Evolutionary conservation across 78 protist species (phyloP), one percentile per base, ranked within the genome.

Genomic region (Dictyostelium intermedium): DNA sequence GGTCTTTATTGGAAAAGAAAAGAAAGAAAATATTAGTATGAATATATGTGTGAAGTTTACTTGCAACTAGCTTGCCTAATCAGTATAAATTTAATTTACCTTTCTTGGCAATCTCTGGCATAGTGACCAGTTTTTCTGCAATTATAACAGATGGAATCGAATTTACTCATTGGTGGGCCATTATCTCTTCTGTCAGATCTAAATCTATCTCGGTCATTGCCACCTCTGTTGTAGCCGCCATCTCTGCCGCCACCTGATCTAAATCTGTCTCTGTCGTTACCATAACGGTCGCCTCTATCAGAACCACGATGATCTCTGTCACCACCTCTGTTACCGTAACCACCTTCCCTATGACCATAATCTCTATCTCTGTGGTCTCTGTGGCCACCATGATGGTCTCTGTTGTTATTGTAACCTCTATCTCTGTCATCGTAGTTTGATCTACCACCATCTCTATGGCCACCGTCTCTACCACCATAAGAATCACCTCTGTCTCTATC

Each of bases 81-180:
- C 14, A 27, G 3, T 9, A 45, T 45, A 25, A 35, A n/a, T 45
- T 56, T n/a, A 56, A 18, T 34, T 63, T 56, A 81, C 86, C 39
- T 83, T 56, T 89, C 82, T 43, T 45, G 83, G 47, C 94, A 89
- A 81, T 89, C 94, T 43, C 94, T 70, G 2, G 94, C 94, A 69
- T 80, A 89, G 14, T 89, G 94, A 47, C 94, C 94, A 32, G 74
- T 7, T 43, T 74, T 83, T 32, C 74, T 83, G 30, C 94, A 89
- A 66, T 89, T 89, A 35, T 43, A 89, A 32, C 94, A 89, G 8
- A 73, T 30, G 27, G 80, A 69, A 66, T 60, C 85, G 53, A 56
- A 30, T 45, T 45, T 74, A 4, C 20, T 53, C 20, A 66, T 66
- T n/a, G 79, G 41, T n/a, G 79, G 41, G 27, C n/a, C 72, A 39